A percentile compares a stretch with the other conserved stretches of the same genome.
Conservation (phyloP, 345 rosid species). For the Eucalyptus pauciflora region DNA sequence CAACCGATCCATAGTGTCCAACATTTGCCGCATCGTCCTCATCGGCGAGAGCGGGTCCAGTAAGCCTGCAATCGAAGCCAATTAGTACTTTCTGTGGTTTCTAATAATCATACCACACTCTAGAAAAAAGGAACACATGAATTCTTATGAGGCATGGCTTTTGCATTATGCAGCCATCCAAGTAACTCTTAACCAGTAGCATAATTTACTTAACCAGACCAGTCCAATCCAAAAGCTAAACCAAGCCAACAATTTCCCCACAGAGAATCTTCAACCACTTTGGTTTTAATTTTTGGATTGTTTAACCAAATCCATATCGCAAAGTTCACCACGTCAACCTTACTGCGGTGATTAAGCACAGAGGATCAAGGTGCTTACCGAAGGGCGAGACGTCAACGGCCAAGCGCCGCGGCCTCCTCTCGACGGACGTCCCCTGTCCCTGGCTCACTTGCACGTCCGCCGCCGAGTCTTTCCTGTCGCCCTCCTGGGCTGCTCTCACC, state of each 20-base stretch:
- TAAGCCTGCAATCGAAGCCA: conserved; percentile 17
- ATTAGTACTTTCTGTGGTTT: neutral
- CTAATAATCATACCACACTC: too few species aligned
- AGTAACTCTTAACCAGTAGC: neutral
- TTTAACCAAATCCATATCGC: neutral
- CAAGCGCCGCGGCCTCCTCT: conserved; percentile 30
- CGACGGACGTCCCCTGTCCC: conserved; percentile 21
- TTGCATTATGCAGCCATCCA: neutral
- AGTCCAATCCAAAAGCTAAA: neutral
- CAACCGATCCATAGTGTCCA: conserved; percentile 64
- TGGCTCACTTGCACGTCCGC: conserved; percentile 38
- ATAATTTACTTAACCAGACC: neutral
- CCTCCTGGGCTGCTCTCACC: conserved; percentile 27
- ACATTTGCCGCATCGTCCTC: conserved; percentile 78
- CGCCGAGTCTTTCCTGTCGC: conserved; percentile 26
- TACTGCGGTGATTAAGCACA: neutral
- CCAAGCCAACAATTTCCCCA: neutral
- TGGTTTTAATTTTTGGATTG: neutral
- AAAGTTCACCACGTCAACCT: neutral
- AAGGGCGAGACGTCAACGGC: conserved; percentile 51
- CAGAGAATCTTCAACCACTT: neutral
- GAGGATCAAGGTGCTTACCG: conserved; percentile 15
- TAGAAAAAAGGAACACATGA: neutral
- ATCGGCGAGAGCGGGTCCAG: conserved; percentile 59
- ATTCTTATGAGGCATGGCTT: too few species aligned